phyloP scores from a whole-genome alignment of 2,329 filamentous ascomycete species.

The Sordariomycetes sp. region DNA sequence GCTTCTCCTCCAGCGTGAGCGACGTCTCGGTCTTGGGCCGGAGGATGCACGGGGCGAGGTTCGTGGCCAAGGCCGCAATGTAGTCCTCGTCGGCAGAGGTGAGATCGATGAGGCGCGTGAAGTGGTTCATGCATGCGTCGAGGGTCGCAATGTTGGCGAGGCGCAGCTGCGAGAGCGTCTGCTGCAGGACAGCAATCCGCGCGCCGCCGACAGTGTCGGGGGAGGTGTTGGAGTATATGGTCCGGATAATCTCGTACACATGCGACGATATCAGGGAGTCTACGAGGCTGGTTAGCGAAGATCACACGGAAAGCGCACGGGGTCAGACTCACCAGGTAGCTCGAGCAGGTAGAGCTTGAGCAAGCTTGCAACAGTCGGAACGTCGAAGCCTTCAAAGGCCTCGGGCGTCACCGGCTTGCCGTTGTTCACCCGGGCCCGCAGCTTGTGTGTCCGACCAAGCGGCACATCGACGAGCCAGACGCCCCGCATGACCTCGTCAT shows the following conservation, averaged over 20 bases:
- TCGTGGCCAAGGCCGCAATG: conserved; percentile 57
- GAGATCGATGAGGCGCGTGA: conserved; percentile 89
- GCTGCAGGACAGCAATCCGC: conserved; percentile 83
- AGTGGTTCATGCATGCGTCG: conserved; percentile 95
- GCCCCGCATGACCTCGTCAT: conserved; percentile 79
- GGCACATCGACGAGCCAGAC: conserved; percentile 95
- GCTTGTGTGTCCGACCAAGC: conserved; percentile 68
- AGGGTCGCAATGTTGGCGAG: conserved; percentile 98
- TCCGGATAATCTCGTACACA: conserved; percentile 97
- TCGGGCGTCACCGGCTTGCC: conserved; percentile 69
- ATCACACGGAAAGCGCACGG: background rate
- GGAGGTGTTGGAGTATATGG: conserved; percentile 77
- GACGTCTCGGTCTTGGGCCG: conserved; percentile 79
- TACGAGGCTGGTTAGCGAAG: conserved; percentile 18
- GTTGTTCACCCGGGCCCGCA: conserved; percentile 74
- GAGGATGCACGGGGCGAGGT: conserved; percentile 73
- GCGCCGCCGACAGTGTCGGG: conserved; percentile 65
- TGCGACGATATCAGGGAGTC: conserved; percentile 98
- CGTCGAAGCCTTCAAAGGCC: conserved; percentile 74
- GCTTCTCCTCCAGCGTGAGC: conserved; percentile 89
- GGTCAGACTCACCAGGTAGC: conserved; percentile 60
- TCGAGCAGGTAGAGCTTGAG: conserved; percentile 92
- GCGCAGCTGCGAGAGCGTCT: conserved; percentile 85
- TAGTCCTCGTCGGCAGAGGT: conserved; percentile 92
- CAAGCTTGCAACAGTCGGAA: conserved; percentile 84